phyloP scores from a whole-genome alignment of 1,139 yeast genomes.

The Saccharomyces hybrid region DNA sequence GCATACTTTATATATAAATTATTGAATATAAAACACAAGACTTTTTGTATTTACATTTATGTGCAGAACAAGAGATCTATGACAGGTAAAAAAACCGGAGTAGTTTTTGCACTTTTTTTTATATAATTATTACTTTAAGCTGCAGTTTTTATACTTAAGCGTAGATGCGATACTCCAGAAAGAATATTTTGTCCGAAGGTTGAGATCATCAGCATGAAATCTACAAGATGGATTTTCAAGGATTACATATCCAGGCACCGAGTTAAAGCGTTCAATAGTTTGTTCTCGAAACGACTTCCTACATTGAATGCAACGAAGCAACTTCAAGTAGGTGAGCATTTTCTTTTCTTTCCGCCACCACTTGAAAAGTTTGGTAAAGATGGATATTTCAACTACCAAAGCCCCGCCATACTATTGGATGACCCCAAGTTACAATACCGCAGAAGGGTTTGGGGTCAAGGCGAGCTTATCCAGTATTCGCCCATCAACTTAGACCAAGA shows the following conservation, averaged over 20 bases:
- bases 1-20: neutral
- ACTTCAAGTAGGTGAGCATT: conserved; percentile 46
- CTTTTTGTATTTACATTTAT: neutral
- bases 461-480: conserved; percentile 41
- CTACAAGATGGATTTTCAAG: neutral
- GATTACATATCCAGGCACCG: neutral
- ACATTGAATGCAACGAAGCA: neutral
- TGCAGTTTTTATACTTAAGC: neutral
- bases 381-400: conserved; percentile 78
- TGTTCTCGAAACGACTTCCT: neutral
- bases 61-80: neutral
- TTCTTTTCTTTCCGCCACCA: conserved; percentile 54
- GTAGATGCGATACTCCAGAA: neutral
- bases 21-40: neutral
- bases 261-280: neutral
- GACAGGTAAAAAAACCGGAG: neutral
- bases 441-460: conserved; percentile 80
- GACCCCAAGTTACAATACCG: conserved; percentile 32
- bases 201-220: neutral
- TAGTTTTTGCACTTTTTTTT: neutral
- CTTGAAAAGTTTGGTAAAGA: conserved; percentile 52
- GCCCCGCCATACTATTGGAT: conserved; percentile 40
- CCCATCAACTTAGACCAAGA: conserved; percentile 28
- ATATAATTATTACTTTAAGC: neutral
- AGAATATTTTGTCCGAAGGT: neutral